A percentile compares a stretch with the other conserved stretches of the same genome.
phyloP scores from a whole-genome alignment of 2,329 filamentous ascomycete genomes.

The Stagonosporopsis tanaceti region DNA sequence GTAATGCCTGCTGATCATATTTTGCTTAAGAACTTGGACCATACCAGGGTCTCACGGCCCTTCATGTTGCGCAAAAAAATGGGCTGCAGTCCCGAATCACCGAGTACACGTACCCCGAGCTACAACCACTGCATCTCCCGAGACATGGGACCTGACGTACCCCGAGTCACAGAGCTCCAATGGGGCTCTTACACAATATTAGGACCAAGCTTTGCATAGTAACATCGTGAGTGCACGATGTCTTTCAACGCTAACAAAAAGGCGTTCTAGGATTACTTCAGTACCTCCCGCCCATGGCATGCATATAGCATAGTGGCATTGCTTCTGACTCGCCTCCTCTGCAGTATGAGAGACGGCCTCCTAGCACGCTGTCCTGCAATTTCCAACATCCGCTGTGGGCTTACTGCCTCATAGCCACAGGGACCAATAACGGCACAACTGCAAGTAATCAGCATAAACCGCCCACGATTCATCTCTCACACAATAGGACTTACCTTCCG shows the following conservation, averaged over 20 bases:
- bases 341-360: background rate
- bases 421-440: conserved; percentile 4
- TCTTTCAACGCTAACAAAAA: background rate
- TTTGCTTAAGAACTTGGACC: background rate
- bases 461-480: background rate
- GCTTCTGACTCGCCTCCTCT: too few species aligned
- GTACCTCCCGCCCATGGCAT: background rate
- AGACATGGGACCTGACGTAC: too few species aligned
- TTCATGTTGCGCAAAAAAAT: background rate
- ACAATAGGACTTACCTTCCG: conserved; percentile 1
- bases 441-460: background rate
- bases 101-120: too few species aligned
- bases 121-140: too few species aligned
- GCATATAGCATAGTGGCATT: too few species aligned
- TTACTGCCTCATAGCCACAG: background rate
- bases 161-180: background rate
- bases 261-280: background rate
- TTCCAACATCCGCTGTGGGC: background rate
- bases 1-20: background rate
- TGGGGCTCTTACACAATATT: background rate
- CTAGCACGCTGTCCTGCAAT: background rate
- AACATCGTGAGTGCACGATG: too few species aligned
- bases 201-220: too few species aligned
- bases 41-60: background rate
- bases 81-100: too few species aligned